Evolutionary conservation across 2,329 filamentous ascomycete genomes (phyloP), one percentile per base, ranked within the genome.

Genomic region (Xylariaceae sp.): DNA sequence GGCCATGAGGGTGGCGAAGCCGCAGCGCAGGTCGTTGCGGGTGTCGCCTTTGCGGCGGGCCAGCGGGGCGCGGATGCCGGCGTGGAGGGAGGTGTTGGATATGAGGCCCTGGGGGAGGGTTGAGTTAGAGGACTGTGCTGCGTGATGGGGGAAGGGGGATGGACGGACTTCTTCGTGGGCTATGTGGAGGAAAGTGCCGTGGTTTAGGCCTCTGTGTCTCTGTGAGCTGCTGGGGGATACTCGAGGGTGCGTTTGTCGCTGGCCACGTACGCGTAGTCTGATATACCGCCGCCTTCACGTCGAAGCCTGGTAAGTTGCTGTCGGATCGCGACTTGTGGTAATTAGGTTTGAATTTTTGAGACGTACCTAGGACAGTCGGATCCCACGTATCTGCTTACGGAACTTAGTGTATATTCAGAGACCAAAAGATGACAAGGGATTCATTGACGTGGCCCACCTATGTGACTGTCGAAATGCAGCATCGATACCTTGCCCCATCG

Each of bases 401-500:
- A 11, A 26, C 6, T 60, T 33, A 56, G 50, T 42, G 18, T 26
- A n/a, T 17, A n/a, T 15, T 8, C 7, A 6, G n/a, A n/a, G n/a
- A n/a, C n/a, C 37, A 26, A 16, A 8, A 18, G 11, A 15, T 19
- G 1, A 34, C n/a, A 13, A 8, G 48, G 54, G 34, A n/a, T n/a
- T n/a, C n/a, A n/a, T n/a, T n/a, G n/a, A n/a, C n/a, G n/a, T n/a
- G n/a, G n/a, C 6, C 22, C 9, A 64, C 64, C 84, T 9, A 87
- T 70, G 56, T 89, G 83, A 11, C 52, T 78, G 49, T 84, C 79
- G 52, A 83, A 84, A 54, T 85, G 81, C 18, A 85, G 65, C 3
- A 84, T 79, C 1, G 79, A 78, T 6, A 84, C 72, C 2, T 72
- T 69, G 17, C 73, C 77, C 72, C 73, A 82, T 38, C 67, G 68